phyloP scores from a whole-genome alignment of 1,284 basidiomycete species.

The Pyrrhoderma noxium region DNA sequence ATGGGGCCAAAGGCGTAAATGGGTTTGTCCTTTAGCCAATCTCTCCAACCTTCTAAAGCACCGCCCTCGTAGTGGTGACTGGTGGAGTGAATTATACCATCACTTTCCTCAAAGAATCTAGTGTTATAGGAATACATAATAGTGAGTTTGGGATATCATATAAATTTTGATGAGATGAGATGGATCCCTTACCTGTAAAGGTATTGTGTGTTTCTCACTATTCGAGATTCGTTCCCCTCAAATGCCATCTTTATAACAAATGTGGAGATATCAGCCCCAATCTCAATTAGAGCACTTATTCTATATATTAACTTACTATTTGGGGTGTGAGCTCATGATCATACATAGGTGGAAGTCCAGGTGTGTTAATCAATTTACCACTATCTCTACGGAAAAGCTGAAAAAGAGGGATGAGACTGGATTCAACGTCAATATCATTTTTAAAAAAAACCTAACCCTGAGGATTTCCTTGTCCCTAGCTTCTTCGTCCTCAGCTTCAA shows the following conservation, averaged over 20 bases:
- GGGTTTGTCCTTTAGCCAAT: constrained; percentile 1
- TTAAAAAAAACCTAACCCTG: background rate
- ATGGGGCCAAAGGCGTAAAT: background rate
- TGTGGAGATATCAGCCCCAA: too few relatives aligned
- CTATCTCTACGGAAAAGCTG: constrained; percentile 1
- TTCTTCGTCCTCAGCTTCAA: background rate
- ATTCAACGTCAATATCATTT: background rate
- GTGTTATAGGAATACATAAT: background rate
- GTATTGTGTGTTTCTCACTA: too few relatives aligned
- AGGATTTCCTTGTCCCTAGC: background rate
- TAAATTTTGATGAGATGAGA: too few relatives aligned
- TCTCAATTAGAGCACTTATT: too few relatives aligned
- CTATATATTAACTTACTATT: background rate
- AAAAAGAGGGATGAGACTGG: background rate
- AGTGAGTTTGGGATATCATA: too few relatives aligned
- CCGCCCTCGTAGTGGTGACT: background rate
- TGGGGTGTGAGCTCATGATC: constrained; percentile 6
- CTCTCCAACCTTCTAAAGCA: background rate
- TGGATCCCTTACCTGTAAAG: too few relatives aligned
- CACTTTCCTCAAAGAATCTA: constrained; percentile 10
- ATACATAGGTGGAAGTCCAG: constrained; percentile 9
- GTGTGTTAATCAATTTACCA: constrained; percentile 1
- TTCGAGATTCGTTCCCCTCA: too few relatives aligned
- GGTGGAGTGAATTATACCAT: constrained; percentile 5
- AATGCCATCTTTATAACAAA: too few relatives aligned